Percentiles rank a stretch among this genome's conserved stretches.
Conservation (phyloP, 495 filamentous ascomycete genomes). For the Neurospora sp. region DNA sequence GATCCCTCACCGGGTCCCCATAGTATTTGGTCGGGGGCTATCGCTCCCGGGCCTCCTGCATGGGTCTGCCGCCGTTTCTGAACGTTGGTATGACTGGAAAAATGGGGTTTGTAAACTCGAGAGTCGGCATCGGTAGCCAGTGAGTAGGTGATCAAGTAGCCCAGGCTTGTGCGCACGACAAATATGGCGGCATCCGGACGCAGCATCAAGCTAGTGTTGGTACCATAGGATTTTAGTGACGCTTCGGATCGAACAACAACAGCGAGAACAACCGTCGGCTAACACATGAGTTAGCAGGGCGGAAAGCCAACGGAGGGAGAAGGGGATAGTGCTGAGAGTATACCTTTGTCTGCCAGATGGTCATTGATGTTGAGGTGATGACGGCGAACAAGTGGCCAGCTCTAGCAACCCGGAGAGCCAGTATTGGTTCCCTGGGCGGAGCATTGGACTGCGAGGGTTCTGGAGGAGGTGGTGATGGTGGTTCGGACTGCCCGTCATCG, state of each 20-base stretch:
- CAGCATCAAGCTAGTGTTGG: constrained; percentile 73
- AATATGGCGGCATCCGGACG: constrained; percentile 87
- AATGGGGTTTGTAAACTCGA: constrained; percentile 74
- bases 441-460: constrained; percentile 4
- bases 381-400: constrained; percentile 82
- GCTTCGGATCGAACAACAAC: constrained; percentile 67
- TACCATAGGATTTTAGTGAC: constrained; percentile 75
- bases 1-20: constrained; percentile 63
- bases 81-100: constrained; percentile 53
- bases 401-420: constrained; percentile 68
- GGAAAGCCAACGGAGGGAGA: neutral
- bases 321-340: neutral
- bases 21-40: constrained; percentile 42
- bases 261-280: constrained; percentile 87
- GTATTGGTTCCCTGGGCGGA: constrained; percentile 47
- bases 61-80: constrained; percentile 64
- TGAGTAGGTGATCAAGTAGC: constrained; percentile 90
- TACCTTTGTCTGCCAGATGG: constrained; percentile 94
- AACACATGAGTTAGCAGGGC: constrained; percentile 12
- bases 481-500: constrained; percentile 15
- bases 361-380: constrained; percentile 71
- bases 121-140: constrained; percentile 75
- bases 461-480: neutral
- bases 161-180: constrained; percentile 78
- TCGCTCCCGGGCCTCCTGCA: constrained; percentile 47